phyloP scores from a whole-genome alignment of 2,329 filamentous ascomycete species.

The Coniochaeta sp. region DNA sequence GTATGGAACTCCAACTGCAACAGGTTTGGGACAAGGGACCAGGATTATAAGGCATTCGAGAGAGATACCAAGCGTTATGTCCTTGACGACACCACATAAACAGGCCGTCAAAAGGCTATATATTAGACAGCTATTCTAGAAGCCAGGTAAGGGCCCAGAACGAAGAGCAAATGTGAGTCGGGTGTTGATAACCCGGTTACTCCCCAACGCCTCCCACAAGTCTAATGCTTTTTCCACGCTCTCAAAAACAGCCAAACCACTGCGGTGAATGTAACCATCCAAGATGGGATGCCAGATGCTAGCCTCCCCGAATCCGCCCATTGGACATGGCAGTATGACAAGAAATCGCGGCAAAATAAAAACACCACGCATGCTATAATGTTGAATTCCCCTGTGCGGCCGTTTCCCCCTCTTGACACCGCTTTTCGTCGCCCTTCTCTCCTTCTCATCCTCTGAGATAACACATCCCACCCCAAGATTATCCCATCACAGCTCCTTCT shows the following conservation, averaged over 20 bases:
- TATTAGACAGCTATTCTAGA: background rate
- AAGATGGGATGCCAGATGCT: background rate
- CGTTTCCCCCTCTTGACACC: background rate
- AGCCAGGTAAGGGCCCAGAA: no score
- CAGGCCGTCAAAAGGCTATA: background rate
- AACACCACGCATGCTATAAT: background rate
- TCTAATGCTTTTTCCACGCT: background rate
- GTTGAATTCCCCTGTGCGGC: background rate
- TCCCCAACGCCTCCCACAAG: background rate
- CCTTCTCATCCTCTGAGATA: background rate
- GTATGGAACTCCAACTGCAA: no score
- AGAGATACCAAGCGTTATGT: background rate
- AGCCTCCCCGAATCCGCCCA: background rate
- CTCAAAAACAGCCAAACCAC: background rate
- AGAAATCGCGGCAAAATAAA: background rate
- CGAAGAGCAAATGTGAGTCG: background rate
- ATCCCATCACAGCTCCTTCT: conserved; percentile 16
- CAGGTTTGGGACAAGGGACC: no score
- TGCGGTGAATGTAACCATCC: background rate
- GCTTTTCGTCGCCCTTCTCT: background rate
- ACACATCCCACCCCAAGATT: background rate
- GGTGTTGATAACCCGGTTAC: background rate
- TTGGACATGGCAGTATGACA: background rate
- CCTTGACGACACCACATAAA: no score
- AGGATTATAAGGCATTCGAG: background rate